Percentiles rank a stretch among this genome's conserved stretches.
Evolutionary conservation across 2,329 filamentous ascomycete genomes (phyloP).

Genomic region (Intubia oerlemansii): DNA sequence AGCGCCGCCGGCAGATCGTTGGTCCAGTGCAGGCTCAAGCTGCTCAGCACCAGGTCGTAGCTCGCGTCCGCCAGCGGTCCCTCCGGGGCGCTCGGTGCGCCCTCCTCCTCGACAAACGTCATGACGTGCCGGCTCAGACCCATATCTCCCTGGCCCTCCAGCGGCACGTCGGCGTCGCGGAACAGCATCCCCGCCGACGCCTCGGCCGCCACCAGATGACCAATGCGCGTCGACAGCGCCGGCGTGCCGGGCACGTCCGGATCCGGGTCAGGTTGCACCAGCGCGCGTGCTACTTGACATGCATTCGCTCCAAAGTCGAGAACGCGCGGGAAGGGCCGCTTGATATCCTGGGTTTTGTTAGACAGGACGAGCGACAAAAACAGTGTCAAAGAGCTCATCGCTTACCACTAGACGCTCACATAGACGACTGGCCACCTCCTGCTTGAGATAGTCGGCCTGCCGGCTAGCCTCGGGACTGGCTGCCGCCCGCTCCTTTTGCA

Average conservation of each 20-base stretch:
- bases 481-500: slow-evolving; percentile 79
- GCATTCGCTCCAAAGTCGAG: slow-evolving; percentile 91
- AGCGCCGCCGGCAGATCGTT: slow-evolving; percentile 83
- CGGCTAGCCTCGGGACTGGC: slow-evolving; percentile 47
- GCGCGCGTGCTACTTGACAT: slow-evolving; percentile 74
- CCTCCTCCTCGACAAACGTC: slow-evolving; percentile 33
- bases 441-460: slow-evolving; percentile 76
- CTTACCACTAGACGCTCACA: slow-evolving; percentile 70
- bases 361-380: neutral
- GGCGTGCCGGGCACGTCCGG: slow-evolving; percentile 32
- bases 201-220: slow-evolving; percentile 59
- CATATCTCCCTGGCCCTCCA: slow-evolving; percentile 55
- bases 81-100: slow-evolving; percentile 34
- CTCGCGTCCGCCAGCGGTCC: slow-evolving; percentile 15
- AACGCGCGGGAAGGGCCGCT: slow-evolving; percentile 61
- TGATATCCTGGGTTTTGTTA: slow-evolving; percentile 49
- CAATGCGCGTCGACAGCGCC: slow-evolving; percentile 50
- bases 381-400: neutral
- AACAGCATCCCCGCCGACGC: slow-evolving; percentile 59
- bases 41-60: slow-evolving; percentile 83
- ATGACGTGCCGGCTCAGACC: slow-evolving; percentile 55
- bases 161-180: slow-evolving; percentile 54
- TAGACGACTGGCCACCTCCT: slow-evolving; percentile 70
- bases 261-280: slow-evolving; percentile 50
- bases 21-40: slow-evolving; percentile 85